Conservation (phyloP, 2,329 filamentous ascomycete genomes). For the Colletotrichum gigasporum region DNA sequence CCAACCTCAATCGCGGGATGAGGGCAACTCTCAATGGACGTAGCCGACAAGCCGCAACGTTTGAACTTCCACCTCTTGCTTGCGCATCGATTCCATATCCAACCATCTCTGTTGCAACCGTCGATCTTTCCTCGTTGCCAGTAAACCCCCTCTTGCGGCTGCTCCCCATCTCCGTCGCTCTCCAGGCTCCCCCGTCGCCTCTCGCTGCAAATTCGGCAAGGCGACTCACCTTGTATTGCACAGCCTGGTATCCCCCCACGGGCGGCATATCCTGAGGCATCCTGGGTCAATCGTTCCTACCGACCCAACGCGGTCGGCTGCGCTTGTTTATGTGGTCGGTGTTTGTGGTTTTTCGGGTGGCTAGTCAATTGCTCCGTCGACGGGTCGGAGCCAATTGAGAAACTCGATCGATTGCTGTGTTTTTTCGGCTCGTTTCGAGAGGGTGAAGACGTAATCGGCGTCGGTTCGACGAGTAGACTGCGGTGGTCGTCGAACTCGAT, state of each 20-base stretch:
- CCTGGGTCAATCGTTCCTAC: slow-evolving; percentile 49
- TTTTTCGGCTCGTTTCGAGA: neutral
- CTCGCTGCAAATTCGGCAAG: neutral
- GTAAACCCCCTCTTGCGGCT: no score
- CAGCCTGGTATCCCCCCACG: slow-evolving; percentile 89
- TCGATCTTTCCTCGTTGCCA: no score
- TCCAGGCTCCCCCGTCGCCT: no score
- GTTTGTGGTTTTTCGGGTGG: neutral
- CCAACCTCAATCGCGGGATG: neutral
- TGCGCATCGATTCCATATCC: no score
- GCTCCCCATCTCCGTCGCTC: no score
- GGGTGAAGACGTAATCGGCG: neutral
- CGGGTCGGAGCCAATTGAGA: neutral
- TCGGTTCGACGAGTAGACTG: slow-evolving; percentile 11
- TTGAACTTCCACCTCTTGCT: no score
- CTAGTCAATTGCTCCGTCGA: slow-evolving; percentile 6
- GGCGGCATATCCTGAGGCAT: slow-evolving; percentile 99
- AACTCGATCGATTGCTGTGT: neutral
- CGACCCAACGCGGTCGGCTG: slow-evolving; percentile 29
- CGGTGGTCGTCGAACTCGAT: slow-evolving; percentile 24
- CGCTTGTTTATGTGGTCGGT: slow-evolving; percentile 1
- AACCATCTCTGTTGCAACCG: no score
- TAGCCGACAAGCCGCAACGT: no score
- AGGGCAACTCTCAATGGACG: no score
- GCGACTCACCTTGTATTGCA: slow-evolving; percentile 91